Evolutionary conservation across 148 eudicot genomes (phyloP).

Genomic region (Euryodendron excelsum): DNA sequence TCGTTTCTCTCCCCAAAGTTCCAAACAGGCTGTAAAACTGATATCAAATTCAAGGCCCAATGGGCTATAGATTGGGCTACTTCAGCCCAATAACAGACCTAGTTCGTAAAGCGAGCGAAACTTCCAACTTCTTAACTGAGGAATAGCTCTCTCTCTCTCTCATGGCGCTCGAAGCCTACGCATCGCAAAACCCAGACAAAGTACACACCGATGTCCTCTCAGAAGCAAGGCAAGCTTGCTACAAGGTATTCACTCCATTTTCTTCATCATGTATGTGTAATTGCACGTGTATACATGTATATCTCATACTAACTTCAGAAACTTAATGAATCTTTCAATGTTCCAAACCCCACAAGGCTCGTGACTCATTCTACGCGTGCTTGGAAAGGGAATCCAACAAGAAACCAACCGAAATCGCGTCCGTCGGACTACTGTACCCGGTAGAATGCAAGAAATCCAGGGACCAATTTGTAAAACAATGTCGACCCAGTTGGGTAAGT

Average conservation of each 20-base stretch:
- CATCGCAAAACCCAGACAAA: slow-evolving; percentile 27
- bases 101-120: too few species aligned
- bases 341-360: slow-evolving; percentile 35
- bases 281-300: neutral
- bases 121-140: neutral
- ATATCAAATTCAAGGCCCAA: too few species aligned
- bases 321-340: neutral
- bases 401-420: slow-evolving; percentile 56
- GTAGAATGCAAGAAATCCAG: slow-evolving; percentile 66
- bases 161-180: slow-evolving; percentile 46
- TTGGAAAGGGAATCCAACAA: slow-evolving; percentile 62
- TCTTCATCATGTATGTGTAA: neutral
- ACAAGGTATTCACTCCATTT: slow-evolving; percentile 39
- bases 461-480: slow-evolving; percentile 54
- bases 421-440: slow-evolving; percentile 78
- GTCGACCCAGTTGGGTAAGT: slow-evolving; percentile 74
- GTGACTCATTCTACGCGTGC: slow-evolving; percentile 77
- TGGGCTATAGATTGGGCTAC: neutral
- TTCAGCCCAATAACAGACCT: neutral
- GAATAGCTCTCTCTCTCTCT: neutral
- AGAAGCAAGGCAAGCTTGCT: slow-evolving; percentile 54
- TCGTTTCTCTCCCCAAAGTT: too few species aligned
- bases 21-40: too few species aligned
- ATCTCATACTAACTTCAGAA: neutral
- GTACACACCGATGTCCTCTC: slow-evolving; percentile 67